A percentile compares a stretch with the other conserved stretches of the same genome.
Evolutionary conservation across 495 filamentous ascomycete genomes (phyloP).

Genomic region (Pseudotulostoma volvatum): DNA sequence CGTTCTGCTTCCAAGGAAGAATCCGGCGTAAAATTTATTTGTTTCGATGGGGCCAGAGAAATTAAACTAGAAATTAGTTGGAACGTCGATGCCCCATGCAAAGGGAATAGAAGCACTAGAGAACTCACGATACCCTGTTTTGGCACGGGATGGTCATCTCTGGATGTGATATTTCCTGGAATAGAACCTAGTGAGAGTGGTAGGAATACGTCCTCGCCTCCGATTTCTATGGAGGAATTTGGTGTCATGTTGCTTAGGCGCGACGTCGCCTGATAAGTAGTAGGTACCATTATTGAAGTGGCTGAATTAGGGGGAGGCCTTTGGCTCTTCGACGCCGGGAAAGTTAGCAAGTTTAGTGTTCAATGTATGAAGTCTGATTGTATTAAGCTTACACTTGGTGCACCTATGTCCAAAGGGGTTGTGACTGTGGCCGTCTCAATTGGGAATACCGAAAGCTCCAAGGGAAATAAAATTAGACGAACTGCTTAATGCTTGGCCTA

Average conservation of each 20-base stretch:
- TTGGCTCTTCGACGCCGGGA: not conserved
- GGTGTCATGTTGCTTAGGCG: constrained; percentile 3
- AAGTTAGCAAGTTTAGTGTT: too few relatives aligned
- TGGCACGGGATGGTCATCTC: constrained; percentile 36
- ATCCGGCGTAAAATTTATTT: constrained; percentile 88
- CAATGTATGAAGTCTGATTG: too few relatives aligned
- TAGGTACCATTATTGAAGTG: constrained; percentile 1
- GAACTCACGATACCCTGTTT: constrained; percentile 32
- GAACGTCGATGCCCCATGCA: constrained; percentile 27
- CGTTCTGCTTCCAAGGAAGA: constrained; percentile 63
- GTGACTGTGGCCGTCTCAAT: too few relatives aligned
- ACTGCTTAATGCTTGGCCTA: constrained; percentile 6
- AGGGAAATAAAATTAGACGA: too few relatives aligned
- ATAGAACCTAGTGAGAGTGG: constrained; percentile 47
- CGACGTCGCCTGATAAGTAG: too few relatives aligned
- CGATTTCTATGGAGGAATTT: constrained; percentile 26
- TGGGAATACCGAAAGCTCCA: too few relatives aligned
- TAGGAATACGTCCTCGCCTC: constrained; percentile 30
- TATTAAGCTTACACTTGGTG: not conserved
- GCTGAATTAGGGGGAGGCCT: not conserved
- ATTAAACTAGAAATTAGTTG: constrained; percentile 14
- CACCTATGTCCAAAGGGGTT: too few relatives aligned
- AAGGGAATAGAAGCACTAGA: too few relatives aligned
- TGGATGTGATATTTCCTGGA: constrained; percentile 32
- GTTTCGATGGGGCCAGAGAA: constrained; percentile 45